These are phyloP conservation scores for Austroboletus rostrupii DNA, from an alignment of 1,284 basidiomycete genomes.

Conservation along the genomic window DNA sequence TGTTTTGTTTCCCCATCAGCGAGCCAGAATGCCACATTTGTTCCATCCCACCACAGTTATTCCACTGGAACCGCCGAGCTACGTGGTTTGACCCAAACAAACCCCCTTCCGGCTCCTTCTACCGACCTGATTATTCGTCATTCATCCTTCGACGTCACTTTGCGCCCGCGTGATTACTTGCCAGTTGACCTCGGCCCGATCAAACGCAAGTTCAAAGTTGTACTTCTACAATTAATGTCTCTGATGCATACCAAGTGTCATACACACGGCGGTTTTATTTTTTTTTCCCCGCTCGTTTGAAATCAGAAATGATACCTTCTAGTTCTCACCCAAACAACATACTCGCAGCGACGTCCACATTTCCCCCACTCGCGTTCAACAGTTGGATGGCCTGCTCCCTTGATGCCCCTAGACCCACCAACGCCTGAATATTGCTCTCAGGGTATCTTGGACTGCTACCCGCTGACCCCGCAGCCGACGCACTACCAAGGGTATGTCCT, in stretches of 20 bases:
- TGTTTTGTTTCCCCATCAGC: no score
- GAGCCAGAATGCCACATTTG: no score
- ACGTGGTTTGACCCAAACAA: no score
- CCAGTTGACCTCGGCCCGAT: neutral
- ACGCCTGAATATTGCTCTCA: slow-evolving; percentile 48
- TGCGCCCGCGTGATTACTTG: neutral
- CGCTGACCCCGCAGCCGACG: slow-evolving; percentile 17
- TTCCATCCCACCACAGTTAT: no score
- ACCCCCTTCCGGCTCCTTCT: no score
- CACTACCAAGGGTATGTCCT: slow-evolving; percentile 49
- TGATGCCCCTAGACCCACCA: slow-evolving; percentile 75
- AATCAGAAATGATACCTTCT: neutral
- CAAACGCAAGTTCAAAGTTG: neutral
- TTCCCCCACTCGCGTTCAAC: slow-evolving; percentile 79
- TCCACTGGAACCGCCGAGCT: no score
- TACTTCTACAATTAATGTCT: slow-evolving; percentile 6
- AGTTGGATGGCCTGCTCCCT: slow-evolving; percentile 73
- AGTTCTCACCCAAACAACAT: slow-evolving; percentile 61
- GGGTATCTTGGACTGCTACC: slow-evolving; percentile 35
- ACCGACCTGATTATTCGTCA: no score
- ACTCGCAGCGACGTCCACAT: slow-evolving; percentile 86
- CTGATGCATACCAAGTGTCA: slow-evolving; percentile 1
- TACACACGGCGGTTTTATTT: neutral
- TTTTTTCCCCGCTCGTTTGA: neutral
- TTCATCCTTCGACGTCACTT: no score